Conservation (phyloP, 148 eudicot genomes). For the Bassia scoparia region DNA sequence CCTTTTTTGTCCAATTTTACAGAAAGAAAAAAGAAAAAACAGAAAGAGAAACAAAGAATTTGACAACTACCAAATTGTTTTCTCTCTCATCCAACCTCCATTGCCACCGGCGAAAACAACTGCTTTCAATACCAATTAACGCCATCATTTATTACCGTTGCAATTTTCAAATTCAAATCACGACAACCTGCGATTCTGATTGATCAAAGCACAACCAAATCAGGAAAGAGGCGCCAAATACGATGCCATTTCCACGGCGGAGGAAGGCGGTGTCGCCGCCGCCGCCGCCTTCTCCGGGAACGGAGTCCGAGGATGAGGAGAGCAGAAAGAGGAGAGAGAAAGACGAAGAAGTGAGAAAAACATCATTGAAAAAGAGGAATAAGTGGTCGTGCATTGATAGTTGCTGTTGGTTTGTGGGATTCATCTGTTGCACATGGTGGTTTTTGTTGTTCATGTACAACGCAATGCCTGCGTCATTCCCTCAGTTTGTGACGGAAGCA, state of each 20-base stretch:
- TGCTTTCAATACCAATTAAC: neutral
- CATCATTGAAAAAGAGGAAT: neutral
- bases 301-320: neutral
- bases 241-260: constrained; percentile 35
- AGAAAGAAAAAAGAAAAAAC: neutral
- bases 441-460: constrained; percentile 54
- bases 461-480: constrained; percentile 83
- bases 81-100: neutral
- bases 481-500: constrained; percentile 81
- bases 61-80: neutral
- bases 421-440: constrained; percentile 74
- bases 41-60: neutral
- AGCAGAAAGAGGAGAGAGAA: constrained; percentile 4
- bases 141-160: neutral
- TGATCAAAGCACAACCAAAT: neutral
- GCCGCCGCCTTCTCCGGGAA: neutral
- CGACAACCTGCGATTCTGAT: neutral
- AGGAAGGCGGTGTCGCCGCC: constrained; percentile 12
- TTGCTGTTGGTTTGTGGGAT: constrained; percentile 77
- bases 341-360: constrained; percentile 3
- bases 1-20: neutral
- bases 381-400: constrained; percentile 67
- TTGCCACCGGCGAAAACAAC: constrained; percentile 19
- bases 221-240: neutral
- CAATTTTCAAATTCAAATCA: neutral